These are phyloP conservation scores for Scedosporium minutisporum DNA, from an alignment of 2,329 filamentous ascomycete species.

Conservation along the genomic window DNA sequence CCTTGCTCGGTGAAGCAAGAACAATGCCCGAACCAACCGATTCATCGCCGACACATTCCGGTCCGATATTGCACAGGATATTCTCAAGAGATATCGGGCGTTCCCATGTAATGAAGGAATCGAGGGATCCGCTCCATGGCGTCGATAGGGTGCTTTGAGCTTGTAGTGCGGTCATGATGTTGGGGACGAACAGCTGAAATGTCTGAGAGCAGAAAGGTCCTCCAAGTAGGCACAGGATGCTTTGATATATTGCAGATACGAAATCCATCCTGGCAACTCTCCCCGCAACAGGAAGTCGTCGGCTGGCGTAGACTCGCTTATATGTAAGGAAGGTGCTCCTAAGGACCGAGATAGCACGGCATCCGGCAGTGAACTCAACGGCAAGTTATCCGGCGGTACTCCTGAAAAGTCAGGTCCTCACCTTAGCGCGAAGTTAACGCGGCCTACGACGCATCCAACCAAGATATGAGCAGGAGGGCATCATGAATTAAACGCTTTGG, in stretches of 20 bases:
- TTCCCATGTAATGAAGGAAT: not conserved
- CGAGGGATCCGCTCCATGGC: not conserved
- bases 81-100: not conserved
- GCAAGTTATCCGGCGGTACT: too few relatives aligned
- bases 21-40: constrained; percentile 42
- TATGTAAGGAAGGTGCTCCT: too few relatives aligned
- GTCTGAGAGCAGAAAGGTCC: not conserved
- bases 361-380: too few relatives aligned
- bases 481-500: too few relatives aligned
- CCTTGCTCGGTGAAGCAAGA: constrained; percentile 46
- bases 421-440: too few relatives aligned
- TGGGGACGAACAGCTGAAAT: not conserved
- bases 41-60: constrained; percentile 36
- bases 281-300: not conserved
- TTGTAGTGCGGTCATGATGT: not conserved
- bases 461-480: too few relatives aligned
- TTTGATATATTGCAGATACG: not conserved
- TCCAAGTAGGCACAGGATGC: not conserved
- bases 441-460: too few relatives aligned
- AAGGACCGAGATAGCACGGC: too few relatives aligned
- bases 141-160: not conserved
- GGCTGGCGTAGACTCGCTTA: too few relatives aligned
- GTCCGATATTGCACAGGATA: constrained; percentile 40
- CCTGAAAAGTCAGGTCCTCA: too few relatives aligned
- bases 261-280: not conserved